Evolutionary conservation across 371 early-diverging fungal species (phyloP).

Genomic region (Parasitella parasitica): DNA sequence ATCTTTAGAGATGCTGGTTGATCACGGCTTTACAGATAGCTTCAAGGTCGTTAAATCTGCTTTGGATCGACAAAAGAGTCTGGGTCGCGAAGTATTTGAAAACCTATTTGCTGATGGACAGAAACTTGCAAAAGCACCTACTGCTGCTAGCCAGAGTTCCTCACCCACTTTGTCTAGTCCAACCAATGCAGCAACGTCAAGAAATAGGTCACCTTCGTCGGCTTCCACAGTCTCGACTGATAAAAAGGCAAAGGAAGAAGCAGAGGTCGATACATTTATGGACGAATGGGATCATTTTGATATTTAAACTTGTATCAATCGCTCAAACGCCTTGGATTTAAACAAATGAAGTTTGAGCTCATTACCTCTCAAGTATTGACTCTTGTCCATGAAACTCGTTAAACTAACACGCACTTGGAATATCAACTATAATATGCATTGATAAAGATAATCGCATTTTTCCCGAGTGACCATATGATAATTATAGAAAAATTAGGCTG

Average conservation of each 20-base stretch:
- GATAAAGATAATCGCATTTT: too few relatives aligned
- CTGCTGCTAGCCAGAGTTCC: neutral
- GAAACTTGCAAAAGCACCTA: constrained; percentile 37
- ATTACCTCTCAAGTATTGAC: too few relatives aligned
- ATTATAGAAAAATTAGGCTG: too few relatives aligned
- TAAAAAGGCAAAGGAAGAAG: constrained; percentile 20
- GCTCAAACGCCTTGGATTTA: too few relatives aligned
- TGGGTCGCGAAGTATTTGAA: constrained; percentile 61
- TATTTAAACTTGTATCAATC: constrained; percentile 5
- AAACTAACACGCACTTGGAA: too few relatives aligned
- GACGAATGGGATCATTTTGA: constrained; percentile 44
- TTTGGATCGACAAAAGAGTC: constrained; percentile 49
- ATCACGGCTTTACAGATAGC: constrained; percentile 61
- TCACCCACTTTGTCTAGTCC: neutral
- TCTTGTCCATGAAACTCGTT: too few relatives aligned
- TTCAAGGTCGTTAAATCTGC: constrained; percentile 64
- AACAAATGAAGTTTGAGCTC: too few relatives aligned
- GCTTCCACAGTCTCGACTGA: constrained; percentile 6
- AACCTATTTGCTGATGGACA: constrained; percentile 58
- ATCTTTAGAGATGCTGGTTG: constrained; percentile 65
- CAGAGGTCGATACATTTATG: constrained; percentile 36
- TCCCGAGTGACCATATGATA: too few relatives aligned
- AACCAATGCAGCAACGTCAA: neutral
- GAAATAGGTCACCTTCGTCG: constrained; percentile 8
- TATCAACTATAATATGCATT: too few relatives aligned